Evolutionary conservation across 805 yeast genomes (phyloP).

Genomic region (Scheffersomyces ergatensis): DNA sequence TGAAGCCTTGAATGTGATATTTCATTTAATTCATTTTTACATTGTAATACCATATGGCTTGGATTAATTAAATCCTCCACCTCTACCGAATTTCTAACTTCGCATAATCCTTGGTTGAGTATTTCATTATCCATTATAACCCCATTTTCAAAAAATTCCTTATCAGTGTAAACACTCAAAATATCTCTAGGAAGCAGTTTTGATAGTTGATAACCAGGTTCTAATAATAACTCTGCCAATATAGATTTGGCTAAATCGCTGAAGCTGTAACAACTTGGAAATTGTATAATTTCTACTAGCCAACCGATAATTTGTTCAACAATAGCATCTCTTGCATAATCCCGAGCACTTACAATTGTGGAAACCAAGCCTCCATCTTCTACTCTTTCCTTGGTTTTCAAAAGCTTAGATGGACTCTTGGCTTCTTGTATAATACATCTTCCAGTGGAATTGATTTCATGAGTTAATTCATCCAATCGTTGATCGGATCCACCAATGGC

Average conservation of each 20-base stretch:
- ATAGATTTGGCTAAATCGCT: constrained; percentile 14
- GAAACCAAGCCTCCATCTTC: constrained; percentile 54
- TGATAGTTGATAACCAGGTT: constrained; percentile 28
- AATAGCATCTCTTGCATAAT: constrained; percentile 48
- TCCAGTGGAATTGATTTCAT: constrained; percentile 49
- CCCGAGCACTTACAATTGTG: constrained; percentile 50
- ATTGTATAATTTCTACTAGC: constrained; percentile 40
- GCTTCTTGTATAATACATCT: constrained; percentile 45
- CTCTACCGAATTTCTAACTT: constrained; percentile 10
- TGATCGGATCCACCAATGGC: constrained; percentile 24
- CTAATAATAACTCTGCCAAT: constrained; percentile 45
- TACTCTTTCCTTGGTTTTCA: constrained; percentile 35
- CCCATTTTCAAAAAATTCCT: constrained; percentile 31
- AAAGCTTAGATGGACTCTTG: constrained; percentile 14
- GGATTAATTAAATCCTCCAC: constrained; percentile 14
- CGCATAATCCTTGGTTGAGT: constrained; percentile 18
- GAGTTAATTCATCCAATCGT: constrained; percentile 36
- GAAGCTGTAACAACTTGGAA: constrained; percentile 16
- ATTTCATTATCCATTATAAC: constrained; percentile 25
- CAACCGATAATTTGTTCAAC: constrained; percentile 48
- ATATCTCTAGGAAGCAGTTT: constrained; percentile 24
- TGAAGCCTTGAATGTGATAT: constrained; percentile 52
- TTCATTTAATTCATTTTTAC: constrained; percentile 14
- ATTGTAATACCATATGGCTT: constrained; percentile 10
- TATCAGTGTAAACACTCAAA: constrained; percentile 14